Conservation (phyloP, 495 filamentous ascomycete species). For the Lentithecium fluviatile region DNA sequence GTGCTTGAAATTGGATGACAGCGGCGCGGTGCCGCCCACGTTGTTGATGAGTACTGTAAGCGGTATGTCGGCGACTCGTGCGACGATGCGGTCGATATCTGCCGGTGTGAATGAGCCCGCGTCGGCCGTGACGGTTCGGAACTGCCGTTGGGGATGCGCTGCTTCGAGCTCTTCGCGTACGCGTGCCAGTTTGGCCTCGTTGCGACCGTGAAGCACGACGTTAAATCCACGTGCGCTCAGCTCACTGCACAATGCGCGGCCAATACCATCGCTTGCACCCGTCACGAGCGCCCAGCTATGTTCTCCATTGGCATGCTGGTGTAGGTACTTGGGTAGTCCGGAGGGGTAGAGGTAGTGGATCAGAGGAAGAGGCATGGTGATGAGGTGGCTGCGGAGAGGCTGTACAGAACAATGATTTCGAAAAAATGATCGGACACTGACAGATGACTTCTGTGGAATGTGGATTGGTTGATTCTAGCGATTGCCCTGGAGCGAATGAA, state of each 20-base stretch:
- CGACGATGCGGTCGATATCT: constrained; percentile 35
- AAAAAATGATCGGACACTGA: too few species aligned
- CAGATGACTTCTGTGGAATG: too few species aligned
- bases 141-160: constrained; percentile 39
- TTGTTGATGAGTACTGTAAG: constrained; percentile 53
- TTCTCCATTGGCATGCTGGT: background rate
- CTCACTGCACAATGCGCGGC: constrained; percentile 42
- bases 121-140: constrained; percentile 42
- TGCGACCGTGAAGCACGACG: constrained; percentile 58
- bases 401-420: too few species aligned
- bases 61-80: constrained; percentile 17
- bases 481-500: too few species aligned
- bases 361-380: constrained; percentile 11
- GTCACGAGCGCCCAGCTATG: constrained; percentile 58
- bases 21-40: constrained; percentile 43
- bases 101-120: constrained; percentile 27
- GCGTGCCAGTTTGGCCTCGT: constrained; percentile 46
- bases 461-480: too few species aligned
- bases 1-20: constrained; percentile 23
- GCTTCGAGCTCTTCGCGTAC: constrained; percentile 37
- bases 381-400: too few species aligned
- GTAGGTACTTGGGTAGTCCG: constrained; percentile 6
- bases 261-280: constrained; percentile 60
- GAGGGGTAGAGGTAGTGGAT: constrained; percentile 14
- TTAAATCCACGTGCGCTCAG: constrained; percentile 51